Evolutionary conservation across 331 rosid genomes (phyloP).

Genomic region (Pyrus hybrid): DNA sequence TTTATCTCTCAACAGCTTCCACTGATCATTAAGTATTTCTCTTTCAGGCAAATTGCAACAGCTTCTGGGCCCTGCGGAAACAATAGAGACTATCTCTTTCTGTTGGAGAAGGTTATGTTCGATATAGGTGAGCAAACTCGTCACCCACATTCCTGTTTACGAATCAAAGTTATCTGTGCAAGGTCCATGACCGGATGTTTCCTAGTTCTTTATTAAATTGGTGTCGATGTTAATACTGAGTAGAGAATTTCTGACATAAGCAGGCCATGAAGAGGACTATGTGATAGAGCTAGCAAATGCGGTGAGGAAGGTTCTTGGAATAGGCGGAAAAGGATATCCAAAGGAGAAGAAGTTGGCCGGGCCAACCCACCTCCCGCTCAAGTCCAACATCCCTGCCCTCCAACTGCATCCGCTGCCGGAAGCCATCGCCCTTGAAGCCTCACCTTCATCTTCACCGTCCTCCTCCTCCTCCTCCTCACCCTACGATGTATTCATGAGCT

Average conservation of each 20-base stretch:
- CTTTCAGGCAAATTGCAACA: slow-evolving; percentile 86
- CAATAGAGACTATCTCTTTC: slow-evolving; percentile 77
- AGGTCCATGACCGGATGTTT: neutral
- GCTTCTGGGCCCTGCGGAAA: slow-evolving; percentile 94
- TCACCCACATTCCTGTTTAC: neutral
- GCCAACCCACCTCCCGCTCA: slow-evolving; percentile 41
- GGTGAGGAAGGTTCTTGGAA: slow-evolving; percentile 77
- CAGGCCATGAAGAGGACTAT: slow-evolving; percentile 83
- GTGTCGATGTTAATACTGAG: neutral
- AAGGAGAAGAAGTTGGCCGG: slow-evolving; percentile 46
- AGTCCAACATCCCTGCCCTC: slow-evolving; percentile 40
- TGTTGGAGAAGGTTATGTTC: slow-evolving; percentile 72
- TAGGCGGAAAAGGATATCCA: slow-evolving; percentile 23
- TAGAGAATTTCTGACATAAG: neutral
- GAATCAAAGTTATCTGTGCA: neutral
- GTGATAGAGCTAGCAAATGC: slow-evolving; percentile 91
- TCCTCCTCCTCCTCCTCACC: neutral
- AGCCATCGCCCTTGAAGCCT: slow-evolving; percentile 33
- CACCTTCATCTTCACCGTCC: no score
- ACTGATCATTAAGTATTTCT: neutral
- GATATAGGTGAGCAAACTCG: slow-evolving; percentile 52
- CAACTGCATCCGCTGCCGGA: slow-evolving; percentile 60
- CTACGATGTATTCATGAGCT: neutral
- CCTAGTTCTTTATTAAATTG: neutral
- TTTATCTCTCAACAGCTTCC: neutral